Percentiles rank a stretch among this genome's conserved stretches.
These are phyloP conservation scores for Klebsormidium nitens DNA, from an alignment of 139 green algal species.

Conservation along the genomic window DNA sequence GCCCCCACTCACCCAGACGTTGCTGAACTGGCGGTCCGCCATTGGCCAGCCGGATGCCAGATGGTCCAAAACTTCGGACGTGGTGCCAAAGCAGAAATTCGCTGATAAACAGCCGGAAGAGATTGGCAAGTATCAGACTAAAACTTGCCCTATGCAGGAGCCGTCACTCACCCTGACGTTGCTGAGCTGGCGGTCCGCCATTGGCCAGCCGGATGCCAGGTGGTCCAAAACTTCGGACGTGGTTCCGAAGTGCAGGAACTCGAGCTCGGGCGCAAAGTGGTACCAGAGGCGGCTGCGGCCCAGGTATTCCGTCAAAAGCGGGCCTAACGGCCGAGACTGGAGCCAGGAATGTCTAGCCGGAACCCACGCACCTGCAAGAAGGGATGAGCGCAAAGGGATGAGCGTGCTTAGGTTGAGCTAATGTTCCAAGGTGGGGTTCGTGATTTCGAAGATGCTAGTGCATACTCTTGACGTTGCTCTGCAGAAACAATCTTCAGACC, in stretches of 20 bases:
- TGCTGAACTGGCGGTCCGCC: constrained; percentile 28
- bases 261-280: constrained; percentile 15
- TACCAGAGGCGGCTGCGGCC: constrained; percentile 5
- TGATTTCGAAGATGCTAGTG: no score
- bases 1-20: no score
- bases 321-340: constrained; percentile 3
- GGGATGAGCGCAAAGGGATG: no score
- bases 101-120: no score
- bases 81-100: constrained; percentile 35
- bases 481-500: no score
- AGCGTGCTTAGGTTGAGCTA: no score
- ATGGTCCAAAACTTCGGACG: constrained; percentile 28
- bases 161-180: no score
- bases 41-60: constrained; percentile 18
- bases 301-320: constrained; percentile 1
- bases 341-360: constrained; percentile 34
- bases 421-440: no score
- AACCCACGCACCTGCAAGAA: constrained; percentile 22
- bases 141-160: no score
- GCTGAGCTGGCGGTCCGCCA: constrained; percentile 33
- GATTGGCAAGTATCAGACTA: no score
- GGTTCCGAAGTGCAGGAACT: constrained; percentile 34
- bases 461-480: no score
- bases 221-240: constrained; percentile 28
- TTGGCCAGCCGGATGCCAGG: constrained; percentile 12